These are phyloP conservation scores for Leccinum insigne DNA, from an alignment of 1,284 basidiomycete species.

Conservation along the genomic window DNA sequence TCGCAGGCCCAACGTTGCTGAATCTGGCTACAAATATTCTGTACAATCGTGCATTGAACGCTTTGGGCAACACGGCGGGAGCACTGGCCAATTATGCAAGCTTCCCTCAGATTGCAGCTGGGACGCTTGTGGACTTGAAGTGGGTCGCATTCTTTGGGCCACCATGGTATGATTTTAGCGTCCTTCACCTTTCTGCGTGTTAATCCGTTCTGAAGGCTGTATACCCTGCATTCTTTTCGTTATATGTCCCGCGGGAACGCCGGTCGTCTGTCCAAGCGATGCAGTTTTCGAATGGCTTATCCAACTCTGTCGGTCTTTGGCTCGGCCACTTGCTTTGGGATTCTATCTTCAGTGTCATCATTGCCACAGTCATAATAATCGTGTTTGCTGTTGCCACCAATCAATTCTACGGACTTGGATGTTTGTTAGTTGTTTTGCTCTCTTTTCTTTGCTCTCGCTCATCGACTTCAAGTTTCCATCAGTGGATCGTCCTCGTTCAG, in stretches of 20 bases:
- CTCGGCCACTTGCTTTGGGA: conserved; percentile 80
- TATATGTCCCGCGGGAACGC: conserved; percentile 73
- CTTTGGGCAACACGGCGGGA: conserved; percentile 36
- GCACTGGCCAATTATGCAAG: conserved; percentile 48
- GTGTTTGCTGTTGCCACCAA: conserved; percentile 56
- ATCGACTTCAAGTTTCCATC: neutral
- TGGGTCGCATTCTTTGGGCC: conserved; percentile 70
- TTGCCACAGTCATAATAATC: conserved; percentile 61
- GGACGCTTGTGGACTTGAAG: conserved; percentile 60
- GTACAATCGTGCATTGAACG: conserved; percentile 58
- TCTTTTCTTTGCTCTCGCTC: conserved; percentile 1
- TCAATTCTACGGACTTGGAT: conserved; percentile 74
- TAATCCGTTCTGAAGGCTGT: conserved; percentile 47
- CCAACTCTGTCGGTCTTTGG: conserved; percentile 74
- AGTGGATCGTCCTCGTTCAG: conserved; percentile 73
- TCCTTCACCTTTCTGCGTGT: neutral
- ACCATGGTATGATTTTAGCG: conserved; percentile 53
- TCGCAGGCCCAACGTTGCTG: conserved; percentile 58
- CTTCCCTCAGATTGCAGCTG: conserved; percentile 53
- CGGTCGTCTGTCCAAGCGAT: conserved; percentile 73
- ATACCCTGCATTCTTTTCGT: conserved; percentile 77
- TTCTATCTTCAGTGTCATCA: conserved; percentile 55
- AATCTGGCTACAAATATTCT: conserved; percentile 70
- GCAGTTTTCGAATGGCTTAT: conserved; percentile 77
- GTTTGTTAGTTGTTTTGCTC: conserved; percentile 47